These are phyloP conservation scores for Pulicaria dysenterica DNA, from an alignment of 129 eudicot genomes.

Conservation along the genomic window DNA sequence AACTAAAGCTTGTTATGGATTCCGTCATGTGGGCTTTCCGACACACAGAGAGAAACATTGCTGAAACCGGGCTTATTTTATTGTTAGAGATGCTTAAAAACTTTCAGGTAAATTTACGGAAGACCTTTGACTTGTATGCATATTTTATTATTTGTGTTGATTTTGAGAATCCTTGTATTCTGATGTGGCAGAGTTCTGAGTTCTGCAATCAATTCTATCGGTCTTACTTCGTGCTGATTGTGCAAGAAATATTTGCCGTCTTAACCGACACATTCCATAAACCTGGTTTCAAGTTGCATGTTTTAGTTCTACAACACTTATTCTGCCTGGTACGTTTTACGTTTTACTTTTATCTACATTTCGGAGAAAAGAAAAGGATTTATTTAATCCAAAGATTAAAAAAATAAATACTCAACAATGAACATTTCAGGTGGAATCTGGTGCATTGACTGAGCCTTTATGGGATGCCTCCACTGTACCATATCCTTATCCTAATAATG, in stretches of 20 bases:
- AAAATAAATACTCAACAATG: not conserved
- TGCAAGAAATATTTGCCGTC: slow-evolving; percentile 97
- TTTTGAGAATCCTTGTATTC: not conserved
- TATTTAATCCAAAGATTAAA: not conserved
- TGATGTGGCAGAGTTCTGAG: slow-evolving; percentile 70
- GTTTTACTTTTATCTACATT: not conserved
- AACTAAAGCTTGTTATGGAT: slow-evolving; percentile 97
- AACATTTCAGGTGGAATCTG: slow-evolving; percentile 74
- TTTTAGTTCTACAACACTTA: slow-evolving; percentile 85
- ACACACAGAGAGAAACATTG: slow-evolving; percentile 96
- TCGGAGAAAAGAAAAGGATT: not conserved
- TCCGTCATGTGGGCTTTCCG: slow-evolving; percentile 99
- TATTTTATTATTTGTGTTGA: not conserved
- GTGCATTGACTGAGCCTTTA: slow-evolving; percentile 72
- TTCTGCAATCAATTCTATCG: slow-evolving; percentile 85
- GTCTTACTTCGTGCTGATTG: slow-evolving; percentile 81
- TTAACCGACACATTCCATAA: slow-evolving; percentile 95
- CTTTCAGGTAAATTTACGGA: slow-evolving; percentile 65
- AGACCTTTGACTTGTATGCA: not conserved
- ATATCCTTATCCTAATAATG: slow-evolving; percentile 80
- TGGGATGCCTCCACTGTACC: slow-evolving; percentile 87
- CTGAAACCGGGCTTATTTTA: slow-evolving; percentile 93
- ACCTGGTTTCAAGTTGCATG: slow-evolving; percentile 98
- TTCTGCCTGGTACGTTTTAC: slow-evolving; percentile 66
- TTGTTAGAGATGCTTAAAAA: slow-evolving; percentile 93